Base-by-base conservation (phyloP, 768 basidiomycete genomes). In the Tylopilus balloui region DNA sequence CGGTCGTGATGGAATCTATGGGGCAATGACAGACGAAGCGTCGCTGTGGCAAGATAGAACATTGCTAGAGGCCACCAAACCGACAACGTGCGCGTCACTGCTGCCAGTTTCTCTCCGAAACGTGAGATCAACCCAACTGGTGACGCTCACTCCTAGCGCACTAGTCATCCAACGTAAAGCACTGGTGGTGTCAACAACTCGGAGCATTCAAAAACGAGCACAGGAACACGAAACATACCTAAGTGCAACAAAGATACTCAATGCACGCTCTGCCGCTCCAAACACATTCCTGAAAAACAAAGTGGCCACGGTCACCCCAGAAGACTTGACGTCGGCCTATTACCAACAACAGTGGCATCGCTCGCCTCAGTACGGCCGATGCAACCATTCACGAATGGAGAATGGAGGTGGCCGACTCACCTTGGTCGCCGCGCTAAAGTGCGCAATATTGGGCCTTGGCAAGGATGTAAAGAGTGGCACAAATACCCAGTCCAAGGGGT, bases 221-320 rank as follows among this genome's bases (percentile, higher is more conserved):
- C 23, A 19, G 9, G 6, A 20, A 44, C 9, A 12, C 4, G 6
- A 7, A 17, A 14, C 46, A 0, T 29, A 79, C 79, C 80, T 80
- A 27, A 81, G 63, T 3, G 79, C 80, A 29, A 82, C 72, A 43
- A 81, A 77, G 1, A 74, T 75, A 3, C 76, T 73, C 15, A 82
- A 58, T 7, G 78, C 80, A 56, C 71, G 73, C 59, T 80, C 71
- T 1, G 81, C 80, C 4, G 67, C 48, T 4, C 81, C 81, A 46
- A 83, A 83, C 9, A 84, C 79, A 12, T 79, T 79, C 44, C 62
- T 56, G 61, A 84, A 83, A 63, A 81, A 83, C 25, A 82, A 58
- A 0, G 78, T 69, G 1, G 81, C 81, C n/a, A 82, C 79, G 0
- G 77, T 80, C 12, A 77, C 75, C 0, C 76, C 78, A 0, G 73